Evolutionary conservation across 306 rosid species (phyloP).

Genomic region (Carpinus fangiana): DNA sequence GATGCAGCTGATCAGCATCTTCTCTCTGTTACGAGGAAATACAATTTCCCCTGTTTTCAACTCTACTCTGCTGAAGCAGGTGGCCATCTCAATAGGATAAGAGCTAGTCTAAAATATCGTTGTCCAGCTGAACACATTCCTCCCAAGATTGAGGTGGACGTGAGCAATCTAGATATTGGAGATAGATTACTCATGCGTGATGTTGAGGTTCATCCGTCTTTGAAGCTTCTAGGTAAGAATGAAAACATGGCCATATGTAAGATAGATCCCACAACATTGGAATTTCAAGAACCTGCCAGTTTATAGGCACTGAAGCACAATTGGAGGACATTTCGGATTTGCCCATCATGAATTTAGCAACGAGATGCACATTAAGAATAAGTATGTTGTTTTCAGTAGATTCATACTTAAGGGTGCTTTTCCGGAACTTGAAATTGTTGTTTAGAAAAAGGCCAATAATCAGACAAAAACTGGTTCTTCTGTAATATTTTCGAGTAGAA

Average conservation of each 20-base stretch:
- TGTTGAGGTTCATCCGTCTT: constrained; percentile 65
- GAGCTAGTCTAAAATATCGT: constrained; percentile 64
- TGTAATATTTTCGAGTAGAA: constrained; percentile 23
- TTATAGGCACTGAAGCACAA: constrained; percentile 24
- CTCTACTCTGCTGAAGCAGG: constrained; percentile 48
- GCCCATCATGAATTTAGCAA: constrained; percentile 3
- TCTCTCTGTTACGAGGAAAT: too few relatives aligned
- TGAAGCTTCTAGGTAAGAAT: constrained; percentile 83
- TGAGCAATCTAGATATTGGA: constrained; percentile 77
- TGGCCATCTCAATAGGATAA: constrained; percentile 63
- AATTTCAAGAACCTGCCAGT: constrained; percentile 39
- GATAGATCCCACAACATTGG: constrained; percentile 51
- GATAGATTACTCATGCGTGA: constrained; percentile 70
- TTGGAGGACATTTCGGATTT: neutral
- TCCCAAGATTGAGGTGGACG: constrained; percentile 78
- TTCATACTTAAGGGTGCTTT: constrained; percentile 1
- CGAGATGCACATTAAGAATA: constrained; percentile 23
- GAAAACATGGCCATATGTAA: constrained; percentile 81
- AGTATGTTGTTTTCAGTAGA: constrained; percentile 9
- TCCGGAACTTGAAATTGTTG: constrained; percentile 7
- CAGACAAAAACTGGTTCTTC: constrained; percentile 23
- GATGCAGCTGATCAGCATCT: too few relatives aligned
- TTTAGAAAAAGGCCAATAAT: neutral
- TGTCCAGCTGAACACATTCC: constrained; percentile 88
- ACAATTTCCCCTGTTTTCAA: too few relatives aligned